A percentile compares a stretch with the other conserved stretches of the same genome.
phyloP scores from a whole-genome alignment of 169 alveolate species.

The Cytauxzoon felis region DNA sequence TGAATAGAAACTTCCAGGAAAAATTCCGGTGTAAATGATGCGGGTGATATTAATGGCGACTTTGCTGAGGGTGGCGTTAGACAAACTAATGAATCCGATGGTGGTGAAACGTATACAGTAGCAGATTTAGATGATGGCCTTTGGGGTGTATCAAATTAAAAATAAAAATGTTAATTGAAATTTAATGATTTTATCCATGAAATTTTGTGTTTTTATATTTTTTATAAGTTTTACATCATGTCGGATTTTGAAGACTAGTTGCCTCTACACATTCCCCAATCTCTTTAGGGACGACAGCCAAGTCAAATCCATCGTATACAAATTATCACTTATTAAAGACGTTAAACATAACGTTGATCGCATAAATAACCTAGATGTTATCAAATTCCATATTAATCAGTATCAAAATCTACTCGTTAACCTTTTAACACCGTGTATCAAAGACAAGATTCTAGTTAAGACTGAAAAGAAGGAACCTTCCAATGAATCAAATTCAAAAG shows the following conservation, averaged over 20 bases:
- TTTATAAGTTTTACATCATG: too few relatives aligned
- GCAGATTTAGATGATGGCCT: slow-evolving; percentile 62
- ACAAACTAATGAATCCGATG: slow-evolving; percentile 22
- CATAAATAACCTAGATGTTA: background rate
- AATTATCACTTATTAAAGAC: background rate
- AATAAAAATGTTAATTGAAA: background rate
- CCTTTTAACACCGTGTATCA: slow-evolving; percentile 42
- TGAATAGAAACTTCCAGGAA: background rate
- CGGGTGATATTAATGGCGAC: slow-evolving; percentile 12
- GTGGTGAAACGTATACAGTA: slow-evolving; percentile 58
- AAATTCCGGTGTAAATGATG: slow-evolving; percentile 7
- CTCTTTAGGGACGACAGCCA: too few relatives aligned
- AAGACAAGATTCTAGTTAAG: background rate
- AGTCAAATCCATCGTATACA: too few relatives aligned
- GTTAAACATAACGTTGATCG: background rate
- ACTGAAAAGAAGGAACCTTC: background rate
- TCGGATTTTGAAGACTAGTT: too few relatives aligned
- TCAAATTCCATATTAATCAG: slow-evolving; percentile 20
- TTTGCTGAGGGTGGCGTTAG: slow-evolving; percentile 45
- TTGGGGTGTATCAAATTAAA: slow-evolving; percentile 59
- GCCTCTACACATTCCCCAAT: too few relatives aligned
- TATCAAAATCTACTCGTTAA: slow-evolving; percentile 31
- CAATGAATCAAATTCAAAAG: background rate
- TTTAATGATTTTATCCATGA: slow-evolving; percentile 4
- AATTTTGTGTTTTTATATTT: background rate